Percentiles rank a stretch among this genome's conserved stretches.
Conservation (phyloP, 805 yeast genomes). For the Hagleromyces aurorensis region DNA sequence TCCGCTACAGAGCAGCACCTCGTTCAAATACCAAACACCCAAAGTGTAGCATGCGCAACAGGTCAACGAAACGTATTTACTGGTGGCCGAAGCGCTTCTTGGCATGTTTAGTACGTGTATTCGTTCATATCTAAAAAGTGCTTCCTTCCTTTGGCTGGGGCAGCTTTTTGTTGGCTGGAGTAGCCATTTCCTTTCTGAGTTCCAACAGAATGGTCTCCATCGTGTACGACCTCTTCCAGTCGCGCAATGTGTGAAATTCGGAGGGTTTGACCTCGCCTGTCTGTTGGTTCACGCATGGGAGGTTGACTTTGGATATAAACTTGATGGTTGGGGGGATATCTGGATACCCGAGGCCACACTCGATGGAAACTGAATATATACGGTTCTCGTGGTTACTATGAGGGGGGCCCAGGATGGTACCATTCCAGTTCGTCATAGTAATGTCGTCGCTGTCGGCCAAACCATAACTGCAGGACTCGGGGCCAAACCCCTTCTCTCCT, state of each 20-base stretch:
- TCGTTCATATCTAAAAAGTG: conserved; percentile 43
- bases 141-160: conserved; percentile 90
- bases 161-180: conserved; percentile 70
- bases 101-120: no score
- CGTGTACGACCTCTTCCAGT: conserved; percentile 86
- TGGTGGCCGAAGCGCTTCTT: no score
- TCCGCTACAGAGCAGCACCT: no score
- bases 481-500: conserved; percentile 96
- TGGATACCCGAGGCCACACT: conserved; percentile 82
- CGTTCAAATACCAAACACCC: no score
- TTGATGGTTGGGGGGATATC: conserved; percentile 78
- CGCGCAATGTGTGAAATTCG: conserved; percentile 58
- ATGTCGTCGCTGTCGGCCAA: conserved; percentile 85
- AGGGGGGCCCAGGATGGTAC: conserved; percentile 96
- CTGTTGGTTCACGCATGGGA: conserved; percentile 76
- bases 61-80: no score
- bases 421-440: conserved; percentile 93
- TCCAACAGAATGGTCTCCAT: conserved; percentile 92
- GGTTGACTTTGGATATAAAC: conserved; percentile 76
- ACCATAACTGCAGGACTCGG: conserved; percentile 95
- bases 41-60: no score
- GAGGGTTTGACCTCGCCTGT: conserved; percentile 48
- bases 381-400: conserved; percentile 86
- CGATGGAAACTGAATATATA: conserved; percentile 74
- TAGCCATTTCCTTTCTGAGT: conserved; percentile 84